Base-by-base conservation (phyloP, 148 eudicot species). In the Agrostemma githago region DNA sequence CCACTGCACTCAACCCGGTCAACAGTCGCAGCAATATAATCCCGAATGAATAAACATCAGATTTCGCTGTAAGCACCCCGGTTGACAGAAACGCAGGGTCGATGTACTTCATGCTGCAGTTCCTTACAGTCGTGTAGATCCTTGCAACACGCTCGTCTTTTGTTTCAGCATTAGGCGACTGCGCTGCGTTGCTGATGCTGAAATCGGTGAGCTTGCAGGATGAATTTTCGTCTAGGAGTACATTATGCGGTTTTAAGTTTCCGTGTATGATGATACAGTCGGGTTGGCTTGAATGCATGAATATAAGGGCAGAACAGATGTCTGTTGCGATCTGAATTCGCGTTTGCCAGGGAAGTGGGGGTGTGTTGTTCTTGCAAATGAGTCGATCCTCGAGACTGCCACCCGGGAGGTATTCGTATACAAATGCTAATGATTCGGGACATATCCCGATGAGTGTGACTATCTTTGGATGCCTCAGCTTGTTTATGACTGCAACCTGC, bases 341-440 rank as follows among this genome's bases (percentile, higher is more conserved):
- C 38, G 87, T 84, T 82, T 88, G 88, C 97, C 96, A 91, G 21
- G 96, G 76, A 42, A 94, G 80, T 0, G 97, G 92, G 40, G 93
- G 86, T 60, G 82, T 74, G 76, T 89, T 89, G 73, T 85, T 82
- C 80, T 80, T 89, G 82, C 97, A 89, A 71, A n/a, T 67, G 41
- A 94, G 91, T 37, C 93, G 88, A 62, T 94, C 98, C 75, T 91
- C 97, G 38, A 94, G 97, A 86, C 90, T 89, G 81, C 97, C 97
- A 16, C 87, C 83, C 0, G 89, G 83, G 68, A 88, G 86, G 75
- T 85, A 91, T 82, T 91, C 98, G 21, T 89, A 94, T 54, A 94
- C 66, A 6, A 94, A 86, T 43, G 90, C 72, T 75, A 80, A 80
- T 3, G 84, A 83, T 76, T 91, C 93, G 0, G 86, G 87, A 73